Evolutionary conservation across 2,329 filamentous ascomycete genomes (phyloP).

Genomic region (Aspergillus amoenus): DNA sequence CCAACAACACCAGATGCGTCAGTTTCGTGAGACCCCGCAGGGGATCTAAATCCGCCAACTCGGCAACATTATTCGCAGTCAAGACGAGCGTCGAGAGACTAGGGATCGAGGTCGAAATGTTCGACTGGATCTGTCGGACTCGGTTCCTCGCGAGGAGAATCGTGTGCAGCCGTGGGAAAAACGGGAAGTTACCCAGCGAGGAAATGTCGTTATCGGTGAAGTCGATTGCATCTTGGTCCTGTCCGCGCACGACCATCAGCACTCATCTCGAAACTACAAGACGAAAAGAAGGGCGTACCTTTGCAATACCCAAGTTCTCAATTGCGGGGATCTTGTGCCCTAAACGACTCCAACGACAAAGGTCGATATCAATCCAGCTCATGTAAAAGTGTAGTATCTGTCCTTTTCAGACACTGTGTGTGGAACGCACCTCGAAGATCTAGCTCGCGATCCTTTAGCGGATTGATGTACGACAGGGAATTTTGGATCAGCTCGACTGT

Average conservation of each 20-base stretch:
- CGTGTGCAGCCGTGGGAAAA: slow-evolving; percentile 82
- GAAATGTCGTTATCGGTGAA: slow-evolving; percentile 98
- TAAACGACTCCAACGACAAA: slow-evolving; percentile 55
- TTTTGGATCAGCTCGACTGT: slow-evolving; percentile 91
- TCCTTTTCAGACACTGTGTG: slow-evolving; percentile 67
- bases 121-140: slow-evolving; percentile 75
- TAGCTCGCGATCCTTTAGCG: slow-evolving; percentile 96
- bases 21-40: slow-evolving; percentile 67
- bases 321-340: slow-evolving; percentile 97
- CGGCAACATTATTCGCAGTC: slow-evolving; percentile 75
- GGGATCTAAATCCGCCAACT: slow-evolving; percentile 86
- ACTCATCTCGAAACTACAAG: not conserved
- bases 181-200: slow-evolving; percentile 84
- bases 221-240: slow-evolving; percentile 97
- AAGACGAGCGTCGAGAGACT: slow-evolving; percentile 80
- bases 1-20: slow-evolving; percentile 76
- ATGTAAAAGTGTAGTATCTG: slow-evolving; percentile 84
- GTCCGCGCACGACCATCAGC: not conserved
- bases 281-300: slow-evolving; percentile 57
- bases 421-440: slow-evolving; percentile 91
- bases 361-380: slow-evolving; percentile 82
- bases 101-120: slow-evolving; percentile 72
- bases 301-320: slow-evolving; percentile 95
- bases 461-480: slow-evolving; percentile 97
- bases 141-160: slow-evolving; percentile 89